These are phyloP conservation scores for Pyrus hybrid DNA, from an alignment of 331 rosid species.

Conservation along the genomic window DNA sequence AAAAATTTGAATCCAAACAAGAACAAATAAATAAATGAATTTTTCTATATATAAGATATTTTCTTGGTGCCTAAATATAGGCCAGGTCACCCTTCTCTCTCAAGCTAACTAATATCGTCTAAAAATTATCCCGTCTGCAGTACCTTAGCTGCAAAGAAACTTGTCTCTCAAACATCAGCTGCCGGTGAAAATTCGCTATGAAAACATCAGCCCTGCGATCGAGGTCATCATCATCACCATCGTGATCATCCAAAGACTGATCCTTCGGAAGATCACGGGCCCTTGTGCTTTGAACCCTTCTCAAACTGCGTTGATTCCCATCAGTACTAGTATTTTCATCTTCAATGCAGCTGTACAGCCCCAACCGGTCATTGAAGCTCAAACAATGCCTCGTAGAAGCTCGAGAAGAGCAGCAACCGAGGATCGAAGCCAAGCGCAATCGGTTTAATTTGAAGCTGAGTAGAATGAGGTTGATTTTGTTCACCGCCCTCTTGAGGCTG, in stretches of 20 bases:
- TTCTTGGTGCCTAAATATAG: not conserved
- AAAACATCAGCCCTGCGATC: constrained; percentile 56
- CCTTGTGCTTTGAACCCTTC: constrained; percentile 10
- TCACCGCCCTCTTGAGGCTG: constrained; percentile 21
- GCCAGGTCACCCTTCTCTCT: not conserved
- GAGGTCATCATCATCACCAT: constrained; percentile 33
- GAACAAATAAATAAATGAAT: not conserved
- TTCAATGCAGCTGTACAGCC: constrained; percentile 12
- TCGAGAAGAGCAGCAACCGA: not conserved
- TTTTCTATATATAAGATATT: not conserved
- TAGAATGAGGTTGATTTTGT: constrained; percentile 15
- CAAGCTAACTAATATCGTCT: not conserved
- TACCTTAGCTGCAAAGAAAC: constrained; percentile 29
- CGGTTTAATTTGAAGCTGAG: constrained; percentile 3
- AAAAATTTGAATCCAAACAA: not conserved
- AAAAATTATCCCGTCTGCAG: constrained; percentile 2
- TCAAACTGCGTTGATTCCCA: not conserved
- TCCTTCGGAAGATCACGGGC: not conserved
- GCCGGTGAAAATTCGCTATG: constrained; percentile 40
- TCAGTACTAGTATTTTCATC: constrained; percentile 6
- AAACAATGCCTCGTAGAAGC: constrained; percentile 5
- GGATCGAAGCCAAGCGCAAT: not conserved
- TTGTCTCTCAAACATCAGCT: constrained; percentile 38
- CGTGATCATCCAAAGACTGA: not conserved
- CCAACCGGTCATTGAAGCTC: constrained; percentile 9